A percentile compares a stretch with the other conserved stretches of the same genome.
Evolutionary conservation across 768 basidiomycete genomes (phyloP).

Genomic region (Pholiota microspora): DNA sequence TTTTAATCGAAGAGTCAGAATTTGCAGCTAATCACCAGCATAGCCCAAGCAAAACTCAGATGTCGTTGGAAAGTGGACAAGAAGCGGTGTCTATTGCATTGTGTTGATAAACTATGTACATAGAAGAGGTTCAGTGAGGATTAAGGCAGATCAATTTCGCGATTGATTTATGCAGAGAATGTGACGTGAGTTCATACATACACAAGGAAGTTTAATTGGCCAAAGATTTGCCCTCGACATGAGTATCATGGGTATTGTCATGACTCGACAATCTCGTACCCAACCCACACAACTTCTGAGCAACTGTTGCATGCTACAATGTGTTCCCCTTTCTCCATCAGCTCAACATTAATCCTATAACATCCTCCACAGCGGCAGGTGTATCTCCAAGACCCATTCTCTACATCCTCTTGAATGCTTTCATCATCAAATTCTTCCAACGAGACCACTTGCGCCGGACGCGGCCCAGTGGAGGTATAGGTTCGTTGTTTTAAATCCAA

Average conservation of each 20-base stretch:
- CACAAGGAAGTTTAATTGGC: no score
- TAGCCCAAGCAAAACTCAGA: constrained; percentile 6
- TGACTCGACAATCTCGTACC: constrained; percentile 48
- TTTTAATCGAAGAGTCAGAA: no score
- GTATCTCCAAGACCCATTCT: constrained; percentile 49
- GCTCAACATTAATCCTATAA: constrained; percentile 53
- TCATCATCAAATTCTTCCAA: constrained; percentile 65
- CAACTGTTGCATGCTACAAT: constrained; percentile 72
- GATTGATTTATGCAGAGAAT: no score
- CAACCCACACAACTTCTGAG: constrained; percentile 85
- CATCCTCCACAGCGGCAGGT: constrained; percentile 72
- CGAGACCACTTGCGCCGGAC: constrained; percentile 78
- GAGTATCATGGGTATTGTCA: no score
- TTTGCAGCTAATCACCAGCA: no score
- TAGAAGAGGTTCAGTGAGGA: no score
- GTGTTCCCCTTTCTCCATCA: constrained; percentile 72
- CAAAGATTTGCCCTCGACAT: no score
- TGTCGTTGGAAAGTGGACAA: no score
- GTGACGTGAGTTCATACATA: no score
- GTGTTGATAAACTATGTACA: no score
- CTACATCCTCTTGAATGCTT: constrained; percentile 12
- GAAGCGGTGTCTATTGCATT: no score
- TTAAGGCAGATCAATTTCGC: no score
- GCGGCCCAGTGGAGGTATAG: constrained; percentile 31
- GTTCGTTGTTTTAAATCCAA: constrained; percentile 13